Percentiles rank a stretch among this genome's conserved stretches.
phyloP scores from a whole-genome alignment of 2,329 filamentous ascomycete species.

The Diplodia sapinea region DNA sequence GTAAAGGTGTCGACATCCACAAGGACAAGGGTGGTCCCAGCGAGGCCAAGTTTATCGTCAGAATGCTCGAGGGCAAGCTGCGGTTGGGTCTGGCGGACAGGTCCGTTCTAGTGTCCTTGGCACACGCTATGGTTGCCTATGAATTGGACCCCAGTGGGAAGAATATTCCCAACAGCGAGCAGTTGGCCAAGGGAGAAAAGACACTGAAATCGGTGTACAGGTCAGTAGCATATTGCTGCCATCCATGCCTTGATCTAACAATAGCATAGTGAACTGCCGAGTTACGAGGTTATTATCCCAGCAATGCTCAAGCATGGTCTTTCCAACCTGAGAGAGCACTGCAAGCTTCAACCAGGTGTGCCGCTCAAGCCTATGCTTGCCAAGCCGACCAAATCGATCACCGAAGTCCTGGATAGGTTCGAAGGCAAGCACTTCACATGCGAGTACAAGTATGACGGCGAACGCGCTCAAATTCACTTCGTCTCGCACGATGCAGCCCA shows the following conservation, averaged over 20 bases:
- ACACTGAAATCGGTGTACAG: constrained; percentile 90
- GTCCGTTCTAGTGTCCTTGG: constrained; percentile 86
- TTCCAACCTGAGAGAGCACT: constrained; percentile 78
- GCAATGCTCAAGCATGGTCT: constrained; percentile 87
- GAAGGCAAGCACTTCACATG: constrained; percentile 95
- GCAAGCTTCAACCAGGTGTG: constrained; percentile 90
- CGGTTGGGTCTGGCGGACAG: constrained; percentile 89
- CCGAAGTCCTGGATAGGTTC: constrained; percentile 94
- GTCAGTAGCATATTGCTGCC: constrained; percentile 46
- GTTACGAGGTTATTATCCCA: constrained; percentile 93
- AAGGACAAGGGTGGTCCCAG: constrained; percentile 93
- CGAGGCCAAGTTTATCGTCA: constrained; percentile 91
- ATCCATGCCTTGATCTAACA: constrained; percentile 42
- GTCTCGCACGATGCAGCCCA: constrained; percentile 79
- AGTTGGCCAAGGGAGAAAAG: constrained; percentile 82
- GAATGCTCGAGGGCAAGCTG: constrained; percentile 93
- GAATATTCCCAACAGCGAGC: constrained; percentile 72
- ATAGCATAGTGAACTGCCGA: constrained; percentile 77
- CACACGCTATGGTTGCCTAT: constrained; percentile 85
- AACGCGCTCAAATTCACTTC: constrained; percentile 98
- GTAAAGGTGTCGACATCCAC: constrained; percentile 74
- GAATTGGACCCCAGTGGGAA: constrained; percentile 73
- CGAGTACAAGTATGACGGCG: constrained; percentile 98
- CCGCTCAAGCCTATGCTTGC: constrained; percentile 98
- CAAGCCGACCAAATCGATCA: constrained; percentile 97